Conservation (phyloP, 768 basidiomycete species). For the Trametopsis cervina region DNA sequence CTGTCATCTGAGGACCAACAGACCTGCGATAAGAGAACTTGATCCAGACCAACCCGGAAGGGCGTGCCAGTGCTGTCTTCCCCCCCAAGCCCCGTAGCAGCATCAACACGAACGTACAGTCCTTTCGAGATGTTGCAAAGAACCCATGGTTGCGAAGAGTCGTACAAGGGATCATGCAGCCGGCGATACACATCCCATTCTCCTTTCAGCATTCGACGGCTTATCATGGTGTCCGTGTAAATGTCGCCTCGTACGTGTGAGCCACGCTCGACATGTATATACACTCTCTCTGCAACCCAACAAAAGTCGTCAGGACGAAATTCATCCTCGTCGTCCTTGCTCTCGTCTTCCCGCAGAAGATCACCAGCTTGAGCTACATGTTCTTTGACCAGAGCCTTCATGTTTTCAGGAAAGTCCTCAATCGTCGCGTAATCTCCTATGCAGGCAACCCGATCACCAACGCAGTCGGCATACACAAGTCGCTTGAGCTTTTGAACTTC, state of each 20-base stretch:
- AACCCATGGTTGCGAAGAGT: background rate
- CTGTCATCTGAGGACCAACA: conserved; percentile 4
- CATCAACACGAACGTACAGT: conserved; percentile 4
- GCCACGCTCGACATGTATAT: background rate
- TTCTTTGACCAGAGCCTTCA: background rate
- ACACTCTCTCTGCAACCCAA: background rate
- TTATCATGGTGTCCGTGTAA: no score
- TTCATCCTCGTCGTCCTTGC: background rate
- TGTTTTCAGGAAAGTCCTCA: background rate
- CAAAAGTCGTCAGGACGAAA: background rate
- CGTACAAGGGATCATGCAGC: background rate
- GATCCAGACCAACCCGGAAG: background rate
- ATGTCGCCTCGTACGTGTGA: background rate
- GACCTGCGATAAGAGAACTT: conserved; percentile 2
- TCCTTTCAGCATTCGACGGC: background rate
- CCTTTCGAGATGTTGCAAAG: conserved; percentile 6
- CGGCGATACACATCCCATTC: background rate
- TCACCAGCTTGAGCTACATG: background rate
- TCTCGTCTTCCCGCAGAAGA: no score
- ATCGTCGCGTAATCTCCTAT: background rate
- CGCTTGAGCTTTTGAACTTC: background rate
- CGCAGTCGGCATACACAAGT: background rate
- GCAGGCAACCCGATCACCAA: background rate
- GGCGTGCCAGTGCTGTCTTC: background rate
- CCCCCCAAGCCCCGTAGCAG: background rate